Evolutionary conservation across 768 basidiomycete genomes (phyloP), one percentile per base, ranked within the genome.

Genomic region (Cubamyces sp.): DNA sequence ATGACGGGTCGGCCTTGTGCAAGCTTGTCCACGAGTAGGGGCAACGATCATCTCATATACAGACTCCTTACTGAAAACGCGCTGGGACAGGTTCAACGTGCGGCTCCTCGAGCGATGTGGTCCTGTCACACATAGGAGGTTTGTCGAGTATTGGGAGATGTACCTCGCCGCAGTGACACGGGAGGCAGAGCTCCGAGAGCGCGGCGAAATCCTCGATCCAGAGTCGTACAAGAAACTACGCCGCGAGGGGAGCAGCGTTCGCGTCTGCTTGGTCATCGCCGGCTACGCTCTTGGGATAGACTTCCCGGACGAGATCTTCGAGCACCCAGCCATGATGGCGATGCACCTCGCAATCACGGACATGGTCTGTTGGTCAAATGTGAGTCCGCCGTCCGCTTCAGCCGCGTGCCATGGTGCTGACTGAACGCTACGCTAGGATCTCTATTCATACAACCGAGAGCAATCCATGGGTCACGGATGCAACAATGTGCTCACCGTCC

Each of bases 391-490:
- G 18, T 53, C 21, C 19, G 14, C 25, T 14, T 14, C 26, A 25
- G n/a, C 19, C 19, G 37, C 45, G 18, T 6, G n/a, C 16, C 18
- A 25, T 41, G 14, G 19, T n/a, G 21, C 52, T 61, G 16, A 53
- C 18, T 21, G 26, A 19, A 37, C 46, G 19, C 42, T 23, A 19
- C 49, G 41, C 26, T 46, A 88, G 87, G 87, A 90, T 62, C 73
- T 89, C 18, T 88, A 87, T 68, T 88, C 86, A 6, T 90, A 89
- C 73, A 84, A 87, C 71, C 84, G 87, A 82, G 88, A 91, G 67
- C 85, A 87, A 66, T 80, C 83, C 51, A 82, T 82, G 66, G 89
- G 87, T n/a, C 82, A 84, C 54, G 77, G 74, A 26, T 84, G 84
- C 59, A 88, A 88, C 69, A 91, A 90, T 70, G 79, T 90, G 65